Percentiles rank a stretch among this genome's conserved stretches.
Conservation (phyloP, 331 rosid genomes). For the Phaseolus coccineus region DNA sequence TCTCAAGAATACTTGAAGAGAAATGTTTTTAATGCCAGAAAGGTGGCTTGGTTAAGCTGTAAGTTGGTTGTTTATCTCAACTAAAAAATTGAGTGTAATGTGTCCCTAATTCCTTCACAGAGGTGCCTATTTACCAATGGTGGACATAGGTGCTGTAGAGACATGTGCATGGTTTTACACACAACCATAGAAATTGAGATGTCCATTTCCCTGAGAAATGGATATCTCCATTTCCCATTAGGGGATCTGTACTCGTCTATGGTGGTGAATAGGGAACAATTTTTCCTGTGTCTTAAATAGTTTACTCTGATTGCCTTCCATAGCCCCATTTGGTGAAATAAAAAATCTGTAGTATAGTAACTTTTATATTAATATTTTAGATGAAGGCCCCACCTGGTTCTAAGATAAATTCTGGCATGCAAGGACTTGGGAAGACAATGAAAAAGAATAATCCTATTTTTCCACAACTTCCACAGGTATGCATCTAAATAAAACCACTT, state of each 20-base stretch:
- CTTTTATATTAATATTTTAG: constrained; percentile 50
- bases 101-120: constrained; percentile 1
- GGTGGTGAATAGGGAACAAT: not conserved
- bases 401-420: constrained; percentile 60
- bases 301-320: constrained; percentile 7
- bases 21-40: not conserved
- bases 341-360: constrained; percentile 22
- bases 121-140: not conserved
- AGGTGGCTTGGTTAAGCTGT: constrained; percentile 12
- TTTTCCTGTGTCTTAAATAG: constrained; percentile 27
- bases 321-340: not conserved
- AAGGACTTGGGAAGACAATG: constrained; percentile 57
- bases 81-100: not conserved
- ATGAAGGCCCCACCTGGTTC: constrained; percentile 56
- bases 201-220: not conserved
- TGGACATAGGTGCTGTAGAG: not conserved
- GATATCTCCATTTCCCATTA: not conserved
- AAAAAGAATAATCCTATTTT: constrained; percentile 57
- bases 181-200: not conserved
- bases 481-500: constrained; percentile 25
- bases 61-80: not conserved
- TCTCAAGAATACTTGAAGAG: not conserved
- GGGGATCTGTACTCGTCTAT: not conserved
- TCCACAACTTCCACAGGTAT: constrained; percentile 70
- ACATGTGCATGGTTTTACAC: not conserved